Evolutionary conservation across 768 basidiomycete genomes (phyloP).

Genomic region (Krasilnikovozyma curviuscula): DNA sequence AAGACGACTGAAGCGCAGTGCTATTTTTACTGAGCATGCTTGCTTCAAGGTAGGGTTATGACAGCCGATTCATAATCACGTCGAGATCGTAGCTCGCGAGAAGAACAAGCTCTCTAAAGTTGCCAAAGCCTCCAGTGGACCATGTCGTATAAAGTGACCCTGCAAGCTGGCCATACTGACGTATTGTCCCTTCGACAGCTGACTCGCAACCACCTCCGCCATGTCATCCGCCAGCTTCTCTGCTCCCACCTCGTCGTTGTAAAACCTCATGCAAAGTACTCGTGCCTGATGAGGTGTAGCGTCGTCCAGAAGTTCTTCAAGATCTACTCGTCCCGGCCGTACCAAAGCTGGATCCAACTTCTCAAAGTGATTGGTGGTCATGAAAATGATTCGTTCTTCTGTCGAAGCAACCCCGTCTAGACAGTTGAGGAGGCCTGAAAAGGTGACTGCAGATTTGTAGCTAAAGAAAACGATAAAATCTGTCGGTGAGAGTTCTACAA

Average conservation of each 20-base stretch:
- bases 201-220: too few relatives aligned
- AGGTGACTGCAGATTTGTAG: slow-evolving; percentile 86
- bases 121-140: too few relatives aligned
- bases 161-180: slow-evolving; percentile 95
- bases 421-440: slow-evolving; percentile 92
- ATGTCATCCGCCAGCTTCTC: slow-evolving; percentile 34
- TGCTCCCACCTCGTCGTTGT: slow-evolving; percentile 36
- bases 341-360: slow-evolving; percentile 83
- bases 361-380: slow-evolving; percentile 94
- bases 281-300: slow-evolving; percentile 63
- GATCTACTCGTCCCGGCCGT: slow-evolving; percentile 84
- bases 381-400: slow-evolving; percentile 93
- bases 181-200: slow-evolving; percentile 35
- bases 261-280: slow-evolving; percentile 65
- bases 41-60: too few relatives aligned
- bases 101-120: too few relatives aligned
- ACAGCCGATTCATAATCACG: too few relatives aligned
- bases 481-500: neutral
- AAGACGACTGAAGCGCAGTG: too few relatives aligned
- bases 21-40: too few relatives aligned
- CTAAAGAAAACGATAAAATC: slow-evolving; percentile 28
- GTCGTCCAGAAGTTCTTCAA: slow-evolving; percentile 65
- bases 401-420: slow-evolving; percentile 84
- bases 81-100: too few relatives aligned
- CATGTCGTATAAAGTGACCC: slow-evolving; percentile 87